These are phyloP conservation scores for Taphrina betulina DNA, from an alignment of 1,139 yeast genomes.

Conservation along the genomic window DNA sequence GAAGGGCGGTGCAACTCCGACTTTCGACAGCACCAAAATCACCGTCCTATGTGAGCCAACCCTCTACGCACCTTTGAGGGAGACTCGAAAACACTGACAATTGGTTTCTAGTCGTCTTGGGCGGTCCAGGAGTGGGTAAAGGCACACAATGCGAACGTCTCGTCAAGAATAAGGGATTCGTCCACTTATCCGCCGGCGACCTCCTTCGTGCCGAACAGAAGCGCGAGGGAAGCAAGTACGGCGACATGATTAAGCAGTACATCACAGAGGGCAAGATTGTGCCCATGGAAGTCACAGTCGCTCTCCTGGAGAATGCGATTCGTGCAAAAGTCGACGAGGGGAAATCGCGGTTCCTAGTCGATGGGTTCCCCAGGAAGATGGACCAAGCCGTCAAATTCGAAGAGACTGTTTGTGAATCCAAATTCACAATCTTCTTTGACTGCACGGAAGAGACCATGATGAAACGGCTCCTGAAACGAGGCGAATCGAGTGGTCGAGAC, in stretches of 20 bases:
- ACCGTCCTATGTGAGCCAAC: slow-evolving; percentile 77
- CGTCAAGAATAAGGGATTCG: slow-evolving; percentile 75
- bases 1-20: slow-evolving; percentile 15
- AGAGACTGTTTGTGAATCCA: slow-evolving; percentile 57
- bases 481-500: slow-evolving; percentile 88
- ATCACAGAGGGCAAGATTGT: slow-evolving; percentile 89
- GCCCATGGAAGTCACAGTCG: slow-evolving; percentile 92
- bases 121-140: slow-evolving; percentile 82
- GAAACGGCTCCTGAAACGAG: slow-evolving; percentile 79
- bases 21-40: slow-evolving; percentile 28
- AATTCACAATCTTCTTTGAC: slow-evolving; percentile 84
- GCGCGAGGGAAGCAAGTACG: slow-evolving; percentile 78
- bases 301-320: slow-evolving; percentile 78
- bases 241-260: slow-evolving; percentile 76
- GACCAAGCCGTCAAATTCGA: slow-evolving; percentile 95
- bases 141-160: slow-evolving; percentile 93
- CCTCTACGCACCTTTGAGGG: no score
- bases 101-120: slow-evolving; percentile 47
- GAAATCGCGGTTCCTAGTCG: slow-evolving; percentile 67
- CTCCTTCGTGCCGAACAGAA: slow-evolving; percentile 86
- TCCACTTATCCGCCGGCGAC: slow-evolving; percentile 93
- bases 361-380: slow-evolving; percentile 98
- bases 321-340: slow-evolving; percentile 52
- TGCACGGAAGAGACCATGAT: slow-evolving; percentile 92
- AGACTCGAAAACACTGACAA: no score